Evolutionary conservation across 139 green algal species (phyloP).

Genomic region (Tetratostichococcus sp.): DNA sequence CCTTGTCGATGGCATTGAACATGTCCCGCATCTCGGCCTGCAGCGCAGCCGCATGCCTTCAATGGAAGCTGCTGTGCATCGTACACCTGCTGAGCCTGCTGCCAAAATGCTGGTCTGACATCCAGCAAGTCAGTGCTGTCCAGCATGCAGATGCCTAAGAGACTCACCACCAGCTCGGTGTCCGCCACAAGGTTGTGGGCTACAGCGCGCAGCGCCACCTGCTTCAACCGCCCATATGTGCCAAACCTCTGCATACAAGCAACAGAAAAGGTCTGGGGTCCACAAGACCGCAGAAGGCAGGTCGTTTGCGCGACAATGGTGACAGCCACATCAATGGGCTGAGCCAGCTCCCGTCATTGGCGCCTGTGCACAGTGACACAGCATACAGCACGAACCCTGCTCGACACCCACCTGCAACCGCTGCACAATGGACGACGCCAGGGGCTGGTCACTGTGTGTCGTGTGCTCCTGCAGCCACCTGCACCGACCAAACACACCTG

Average conservation of each 20-base stretch:
- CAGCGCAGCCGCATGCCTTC: no score
- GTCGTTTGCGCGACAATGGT: no score
- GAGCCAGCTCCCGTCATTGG: background rate
- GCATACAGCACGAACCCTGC: no score
- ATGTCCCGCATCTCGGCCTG: conserved; percentile 22
- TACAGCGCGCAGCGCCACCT: conserved; percentile 47
- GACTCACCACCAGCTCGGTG: conserved; percentile 13
- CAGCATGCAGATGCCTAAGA: conserved; percentile 7
- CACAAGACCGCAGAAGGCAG: no score
- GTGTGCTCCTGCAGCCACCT: conserved; percentile 29
- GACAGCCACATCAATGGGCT: background rate
- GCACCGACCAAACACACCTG: background rate
- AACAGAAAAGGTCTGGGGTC: no score
- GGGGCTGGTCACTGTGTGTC: conserved; percentile 4
- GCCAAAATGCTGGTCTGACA: no score
- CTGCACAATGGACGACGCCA: conserved; percentile 65
- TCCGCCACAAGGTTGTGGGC: conserved; percentile 23
- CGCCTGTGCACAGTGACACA: background rate
- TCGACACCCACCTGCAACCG: conserved; percentile 53
- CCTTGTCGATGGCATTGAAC: conserved; percentile 40
- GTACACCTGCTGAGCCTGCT: no score
- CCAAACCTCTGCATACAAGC: conserved; percentile 56
- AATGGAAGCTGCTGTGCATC: conserved; percentile 14
- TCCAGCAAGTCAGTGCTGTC: no score
- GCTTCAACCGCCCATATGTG: conserved; percentile 67